phyloP scores from a whole-genome alignment of 2,329 filamentous ascomycete genomes.

The Hortaea werneckii region DNA sequence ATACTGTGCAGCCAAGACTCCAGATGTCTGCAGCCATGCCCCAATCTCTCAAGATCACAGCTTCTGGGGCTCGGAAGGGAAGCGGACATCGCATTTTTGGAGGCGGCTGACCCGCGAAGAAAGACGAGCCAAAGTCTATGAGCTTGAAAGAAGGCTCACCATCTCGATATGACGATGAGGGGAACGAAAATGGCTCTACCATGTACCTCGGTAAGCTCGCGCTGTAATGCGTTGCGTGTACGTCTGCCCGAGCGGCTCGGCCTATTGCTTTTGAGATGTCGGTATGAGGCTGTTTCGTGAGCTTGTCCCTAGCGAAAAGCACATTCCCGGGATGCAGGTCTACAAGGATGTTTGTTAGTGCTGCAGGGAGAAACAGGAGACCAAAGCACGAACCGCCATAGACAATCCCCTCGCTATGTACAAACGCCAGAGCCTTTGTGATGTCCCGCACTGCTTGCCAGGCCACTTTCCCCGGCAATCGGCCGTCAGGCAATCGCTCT shows the following conservation, averaged over 20 bases:
- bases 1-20: not conserved
- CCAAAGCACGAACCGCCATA: not conserved
- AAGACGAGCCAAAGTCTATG: not conserved
- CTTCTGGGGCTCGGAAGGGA: not conserved
- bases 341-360: not conserved
- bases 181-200: not conserved
- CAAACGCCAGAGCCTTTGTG: not conserved
- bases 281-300: not conserved
- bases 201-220: not conserved
- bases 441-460: not conserved
- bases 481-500: not conserved
- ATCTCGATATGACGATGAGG: not conserved
- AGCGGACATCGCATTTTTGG: not conserved
- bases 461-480: not conserved
- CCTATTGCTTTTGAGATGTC: not conserved
- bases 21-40: not conserved
- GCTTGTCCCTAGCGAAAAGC: not conserved
- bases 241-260: not conserved
- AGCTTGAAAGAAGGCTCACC: not conserved
- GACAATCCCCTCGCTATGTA: not conserved
- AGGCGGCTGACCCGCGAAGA: not conserved
- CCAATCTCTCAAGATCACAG: not conserved
- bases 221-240: not conserved
- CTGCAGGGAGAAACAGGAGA: too few species aligned
- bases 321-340: not conserved